Base-by-base conservation (phyloP, 2,329 filamentous ascomycete genomes). In the Leptosphaerulina australis region DNA sequence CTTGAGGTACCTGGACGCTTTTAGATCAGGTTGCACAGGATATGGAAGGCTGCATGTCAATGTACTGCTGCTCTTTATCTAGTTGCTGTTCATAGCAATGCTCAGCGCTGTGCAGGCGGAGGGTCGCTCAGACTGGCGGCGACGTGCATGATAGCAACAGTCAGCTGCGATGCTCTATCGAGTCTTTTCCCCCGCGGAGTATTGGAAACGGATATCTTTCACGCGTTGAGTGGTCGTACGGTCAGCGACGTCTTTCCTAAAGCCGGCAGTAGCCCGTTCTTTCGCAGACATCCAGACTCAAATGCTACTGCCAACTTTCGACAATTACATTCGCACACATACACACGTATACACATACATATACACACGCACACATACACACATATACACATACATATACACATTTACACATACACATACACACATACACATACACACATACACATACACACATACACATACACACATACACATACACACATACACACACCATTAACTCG, bases 101-200 rank as follows among this genome's bases (percentile, higher is more conserved):
- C 41, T n/a, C 53, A 55, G 57, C 54, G 44, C 34, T 21, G 30
- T 60, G 57, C 60, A 65, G 53, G 50, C 54, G 44, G 15, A 31
- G 12, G 36, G 55, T 61, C 44, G 55, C 51, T 55, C 59, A 59
- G 53, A 56, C 44, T 59, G 53, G 55, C 63, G 65, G 63, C 62
- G 59, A 63, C 56, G 48, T 69, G 66, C 68, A 69, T 63, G 50
- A 50, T 44, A 26, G 53, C 35, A 34, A 18, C 58, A 60, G 64
- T 69, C 66, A 70, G 61, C 65, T 68, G 39, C 20, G 29, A 44
- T 35, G 38, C 31, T 36, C 22, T 26, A 24, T 51, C 17, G 17
- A 45, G 36, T 4, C 21, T 1, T 26, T 15, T 40, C 20, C 34
- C 30, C 37, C 31, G 41, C 48, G 25, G 36, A 31, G 18, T 17